A percentile compares a stretch with the other conserved stretches of the same genome.
Conservation (phyloP, 2,329 filamentous ascomycete genomes). For the Paecilomyces dactylethromorphus region DNA sequence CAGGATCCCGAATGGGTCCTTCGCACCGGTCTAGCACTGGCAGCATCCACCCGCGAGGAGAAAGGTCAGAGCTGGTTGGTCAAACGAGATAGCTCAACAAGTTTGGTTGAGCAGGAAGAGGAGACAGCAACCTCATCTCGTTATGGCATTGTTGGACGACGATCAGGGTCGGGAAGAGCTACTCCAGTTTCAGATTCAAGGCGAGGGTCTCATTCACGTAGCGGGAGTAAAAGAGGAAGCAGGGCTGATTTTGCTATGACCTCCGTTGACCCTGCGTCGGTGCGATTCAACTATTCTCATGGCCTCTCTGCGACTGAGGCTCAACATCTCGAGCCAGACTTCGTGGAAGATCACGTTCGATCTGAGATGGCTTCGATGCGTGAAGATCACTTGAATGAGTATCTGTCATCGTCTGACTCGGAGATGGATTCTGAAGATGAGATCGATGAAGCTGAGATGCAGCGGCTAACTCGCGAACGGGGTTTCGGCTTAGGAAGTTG, state of each 20-base stretch:
- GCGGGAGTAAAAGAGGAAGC: conserved; percentile 26
- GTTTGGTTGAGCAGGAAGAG: conserved; percentile 37
- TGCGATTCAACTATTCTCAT: conserved; percentile 5
- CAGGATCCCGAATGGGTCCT: conserved; percentile 53
- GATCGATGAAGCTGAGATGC: conserved; percentile 49
- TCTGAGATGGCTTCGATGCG: conserved; percentile 31
- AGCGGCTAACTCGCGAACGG: conserved; percentile 44
- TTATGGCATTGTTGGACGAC: conserved; percentile 19
- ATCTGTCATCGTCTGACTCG: conserved; percentile 17
- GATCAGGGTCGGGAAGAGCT: conserved; percentile 27
- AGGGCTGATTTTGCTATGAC: conserved; percentile 31
- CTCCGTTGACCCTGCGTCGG: conserved; percentile 10
- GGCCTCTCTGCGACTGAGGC: conserved; percentile 11
- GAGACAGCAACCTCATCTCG: conserved; percentile 22
- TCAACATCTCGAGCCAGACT: conserved; percentile 37
- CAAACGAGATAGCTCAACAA: conserved; percentile 51
- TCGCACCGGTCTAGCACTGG: conserved; percentile 51
- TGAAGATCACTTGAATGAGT: conserved; percentile 10
- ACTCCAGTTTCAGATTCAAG: conserved; percentile 27
- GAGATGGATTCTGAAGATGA: conserved; percentile 28
- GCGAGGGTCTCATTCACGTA: conserved; percentile 25
- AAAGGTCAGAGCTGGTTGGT: conserved; percentile 59
- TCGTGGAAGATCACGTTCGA: conserved; percentile 40
- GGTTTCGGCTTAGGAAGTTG: conserved; percentile 51
- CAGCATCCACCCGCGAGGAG: conserved; percentile 51